Evolutionary conservation across 805 yeast genomes (phyloP).

Genomic region (baker's yeast (Saccharomyces cerevisiae)): DNA sequence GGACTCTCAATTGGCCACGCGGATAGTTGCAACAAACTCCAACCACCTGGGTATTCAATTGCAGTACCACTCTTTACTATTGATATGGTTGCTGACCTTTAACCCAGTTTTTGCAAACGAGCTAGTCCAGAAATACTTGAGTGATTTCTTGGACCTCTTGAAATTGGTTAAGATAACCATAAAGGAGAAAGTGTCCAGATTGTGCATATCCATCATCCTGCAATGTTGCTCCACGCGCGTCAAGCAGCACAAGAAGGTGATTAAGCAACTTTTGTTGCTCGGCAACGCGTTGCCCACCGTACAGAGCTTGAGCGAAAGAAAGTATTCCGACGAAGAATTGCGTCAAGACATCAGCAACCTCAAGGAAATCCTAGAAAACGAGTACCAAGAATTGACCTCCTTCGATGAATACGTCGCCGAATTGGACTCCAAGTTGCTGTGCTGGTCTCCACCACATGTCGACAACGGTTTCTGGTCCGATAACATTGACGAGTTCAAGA

Average conservation of each 20-base stretch:
- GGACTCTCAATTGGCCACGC: slow-evolving; percentile 15
- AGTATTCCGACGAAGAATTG: slow-evolving; percentile 92
- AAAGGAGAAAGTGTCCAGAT: slow-evolving; percentile 84
- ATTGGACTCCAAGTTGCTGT: slow-evolving; percentile 64
- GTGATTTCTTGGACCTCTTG: slow-evolving; percentile 37
- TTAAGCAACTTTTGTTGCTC: slow-evolving; percentile 61
- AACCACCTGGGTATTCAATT: slow-evolving; percentile 59
- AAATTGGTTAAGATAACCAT: slow-evolving; percentile 68
- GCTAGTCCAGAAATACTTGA: slow-evolving; percentile 47
- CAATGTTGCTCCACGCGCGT: slow-evolving; percentile 43
- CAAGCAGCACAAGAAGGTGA: slow-evolving; percentile 36
- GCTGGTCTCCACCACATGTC: slow-evolving; percentile 89
- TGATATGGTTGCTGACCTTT: slow-evolving; percentile 82
- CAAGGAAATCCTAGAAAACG: slow-evolving; percentile 53
- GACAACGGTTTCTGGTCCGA: slow-evolving; percentile 86
- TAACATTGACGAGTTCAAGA: slow-evolving; percentile 67
- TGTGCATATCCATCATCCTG: slow-evolving; percentile 66
- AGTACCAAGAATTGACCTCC: slow-evolving; percentile 73
- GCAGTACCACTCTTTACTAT: slow-evolving; percentile 69
- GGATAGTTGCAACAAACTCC: slow-evolving; percentile 29
- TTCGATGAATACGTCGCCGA: slow-evolving; percentile 89
- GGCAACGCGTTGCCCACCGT: slow-evolving; percentile 68
- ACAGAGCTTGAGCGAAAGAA: slow-evolving; percentile 67
- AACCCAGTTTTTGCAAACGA: slow-evolving; percentile 42
- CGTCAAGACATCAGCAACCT: slow-evolving; percentile 59